These are phyloP conservation scores for Suillus hirtellus DNA, from an alignment of 768 basidiomycete genomes.

Conservation along the genomic window DNA sequence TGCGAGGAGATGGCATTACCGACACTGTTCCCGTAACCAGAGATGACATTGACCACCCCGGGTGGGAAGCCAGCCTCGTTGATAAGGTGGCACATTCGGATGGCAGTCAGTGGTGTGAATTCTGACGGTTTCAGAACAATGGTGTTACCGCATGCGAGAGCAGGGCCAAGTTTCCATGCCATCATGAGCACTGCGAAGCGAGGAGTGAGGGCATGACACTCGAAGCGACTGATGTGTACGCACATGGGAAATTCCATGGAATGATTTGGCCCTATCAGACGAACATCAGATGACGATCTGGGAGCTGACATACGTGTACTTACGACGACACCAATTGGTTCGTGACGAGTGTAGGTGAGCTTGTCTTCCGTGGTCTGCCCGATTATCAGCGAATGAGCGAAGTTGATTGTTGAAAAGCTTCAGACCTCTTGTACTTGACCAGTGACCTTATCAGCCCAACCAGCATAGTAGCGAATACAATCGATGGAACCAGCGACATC, in stretches of 20 bases:
- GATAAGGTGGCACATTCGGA: constrained; percentile 49
- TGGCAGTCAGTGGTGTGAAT: constrained; percentile 63
- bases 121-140: constrained; percentile 75
- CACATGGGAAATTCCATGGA: constrained; percentile 56
- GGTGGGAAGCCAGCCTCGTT: constrained; percentile 67
- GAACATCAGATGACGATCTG: too few species aligned
- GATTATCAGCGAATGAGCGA: not conserved
- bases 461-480: constrained; percentile 77
- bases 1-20: constrained; percentile 67
- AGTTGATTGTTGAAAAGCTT: not conserved
- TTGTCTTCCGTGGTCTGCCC: constrained; percentile 40
- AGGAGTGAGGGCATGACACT: not conserved
- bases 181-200: constrained; percentile 47
- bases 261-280: too few species aligned
- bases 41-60: constrained; percentile 71
- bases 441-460: constrained; percentile 85
- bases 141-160: constrained; percentile 69
- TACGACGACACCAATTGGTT: constrained; percentile 59
- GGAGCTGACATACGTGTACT: constrained; percentile 22
- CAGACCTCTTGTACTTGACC: constrained; percentile 68
- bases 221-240: not conserved
- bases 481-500: constrained; percentile 53
- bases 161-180: constrained; percentile 69
- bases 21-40: constrained; percentile 63
- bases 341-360: constrained; percentile 68